Conservation (phyloP, 805 yeast species). For the Sugiyamaella americana region DNA sequence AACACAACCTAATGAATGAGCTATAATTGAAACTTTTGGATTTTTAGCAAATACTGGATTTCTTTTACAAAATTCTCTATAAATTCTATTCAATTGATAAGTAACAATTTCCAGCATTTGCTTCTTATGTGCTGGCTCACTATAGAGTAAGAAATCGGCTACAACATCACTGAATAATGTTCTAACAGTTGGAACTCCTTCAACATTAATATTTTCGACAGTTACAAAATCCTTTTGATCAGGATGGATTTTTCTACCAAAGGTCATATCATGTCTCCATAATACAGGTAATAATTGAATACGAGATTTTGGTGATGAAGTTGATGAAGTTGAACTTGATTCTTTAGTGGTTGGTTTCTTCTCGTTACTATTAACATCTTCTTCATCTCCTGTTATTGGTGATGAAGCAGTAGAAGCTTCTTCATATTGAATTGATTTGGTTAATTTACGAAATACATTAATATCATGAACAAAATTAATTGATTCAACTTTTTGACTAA, state of each 20-base stretch:
- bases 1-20: conserved; percentile 90
- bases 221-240: conserved; percentile 28
- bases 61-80: conserved; percentile 48
- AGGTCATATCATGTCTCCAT: conserved; percentile 65
- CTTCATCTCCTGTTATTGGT: not conserved
- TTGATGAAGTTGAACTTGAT: not conserved
- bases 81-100: conserved; percentile 56
- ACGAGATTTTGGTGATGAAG: conserved; percentile 31
- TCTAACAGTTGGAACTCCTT: conserved; percentile 65
- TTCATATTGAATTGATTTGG: conserved; percentile 3
- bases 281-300: conserved; percentile 85
- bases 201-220: conserved; percentile 62
- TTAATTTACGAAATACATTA: conserved; percentile 43
- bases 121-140: conserved; percentile 60
- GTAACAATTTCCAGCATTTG: conserved; percentile 60
- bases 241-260: conserved; percentile 20
- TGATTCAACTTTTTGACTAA: conserved; percentile 71
- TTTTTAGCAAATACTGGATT: conserved; percentile 54
- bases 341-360: not conserved
- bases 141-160: conserved; percentile 69
- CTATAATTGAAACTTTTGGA: conserved; percentile 79
- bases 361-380: conserved; percentile 3
- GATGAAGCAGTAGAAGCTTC: not conserved
- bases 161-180: conserved; percentile 80
- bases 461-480: conserved; percentile 85